Evolutionary conservation across 1,139 yeast genomes (phyloP), one percentile per base, ranked within the genome.

Genomic region (Diutina mesorugosa): DNA sequence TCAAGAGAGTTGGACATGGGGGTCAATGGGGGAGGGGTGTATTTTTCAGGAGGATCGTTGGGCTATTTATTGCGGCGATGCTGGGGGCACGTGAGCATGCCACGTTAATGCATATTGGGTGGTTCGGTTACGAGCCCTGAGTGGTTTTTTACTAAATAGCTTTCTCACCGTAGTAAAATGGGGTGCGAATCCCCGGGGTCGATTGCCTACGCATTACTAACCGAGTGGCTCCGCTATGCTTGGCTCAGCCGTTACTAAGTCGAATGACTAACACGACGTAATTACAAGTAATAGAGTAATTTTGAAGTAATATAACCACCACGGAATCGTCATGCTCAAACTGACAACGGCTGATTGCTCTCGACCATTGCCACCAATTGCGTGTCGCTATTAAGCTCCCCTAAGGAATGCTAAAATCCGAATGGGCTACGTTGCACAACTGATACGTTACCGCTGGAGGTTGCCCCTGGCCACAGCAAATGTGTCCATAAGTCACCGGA

Each of bases 1-100:
- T 87, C 98, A 69, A 91, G 81, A 59, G 97, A 87, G 80, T 84
- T 84, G 57, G 82, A 68, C 72, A 71, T 70, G 28, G 18, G 12
- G 16, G 10, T 16, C 8, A 29, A 28, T 29, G 12, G 45, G 45
- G 6, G 38, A 12, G 45, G 45, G 21, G 38, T 30, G 45, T 10
- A 30, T 32, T 32, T 29, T 30, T 29, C 53, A 10, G 28, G 47
- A 16, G 46, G 26, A 5, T 8, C 9, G 18, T 14, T 6, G 16
- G 45, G 30, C 18, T 51, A 35, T 51, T 47, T 47, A 28, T 26
- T 45, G 18, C 47, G 26, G 16, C 35, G 18, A 47, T 6, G 35
- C 9, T 21, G 38, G 51, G 16, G 38, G 51, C 51, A 47, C 51
- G 51, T 47, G 51, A 30, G 38, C 41, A 10, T 12, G 41, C 41